These are phyloP conservation scores for Dioscorea cayenensis DNA, from an alignment of 116 monocot genomes.

Conservation along the genomic window DNA sequence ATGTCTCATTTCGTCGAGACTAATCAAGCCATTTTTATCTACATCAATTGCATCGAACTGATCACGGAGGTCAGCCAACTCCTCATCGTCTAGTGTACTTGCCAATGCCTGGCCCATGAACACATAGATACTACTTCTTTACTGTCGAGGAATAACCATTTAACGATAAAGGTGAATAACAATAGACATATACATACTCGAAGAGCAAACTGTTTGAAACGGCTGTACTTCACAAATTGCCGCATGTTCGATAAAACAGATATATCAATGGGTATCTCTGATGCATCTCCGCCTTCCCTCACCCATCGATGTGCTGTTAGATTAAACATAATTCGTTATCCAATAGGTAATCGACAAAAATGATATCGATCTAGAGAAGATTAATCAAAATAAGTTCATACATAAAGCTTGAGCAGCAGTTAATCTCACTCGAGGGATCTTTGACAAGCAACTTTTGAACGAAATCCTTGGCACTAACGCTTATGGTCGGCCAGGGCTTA, in stretches of 20 bases:
- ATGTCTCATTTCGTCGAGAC: conserved; percentile 96
- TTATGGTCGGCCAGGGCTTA: conserved; percentile 87
- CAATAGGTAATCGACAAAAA: background rate
- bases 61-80: conserved; percentile 81
- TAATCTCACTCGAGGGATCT: conserved; percentile 77
- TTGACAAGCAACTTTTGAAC: conserved; percentile 81
- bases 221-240: conserved; percentile 89
- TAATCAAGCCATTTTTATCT: conserved; percentile 88
- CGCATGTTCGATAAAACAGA: conserved; percentile 86
- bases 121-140: background rate
- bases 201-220: conserved; percentile 94
- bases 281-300: conserved; percentile 84
- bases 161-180: background rate
- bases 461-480: conserved; percentile 84
- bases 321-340: background rate
- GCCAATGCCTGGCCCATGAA: conserved; percentile 63
- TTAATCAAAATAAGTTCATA: conserved; percentile 23
- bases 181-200: conserved; percentile 33
- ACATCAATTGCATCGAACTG: conserved; percentile 97
- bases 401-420: conserved; percentile 97
- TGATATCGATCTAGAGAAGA: background rate
- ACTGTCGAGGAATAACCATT: background rate
- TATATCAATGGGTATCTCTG: conserved; percentile 89
- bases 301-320: conserved; percentile 92
- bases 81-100: conserved; percentile 78